phyloP scores from a whole-genome alignment of 129 eudicot species.

The Erigeron canadensis region DNA sequence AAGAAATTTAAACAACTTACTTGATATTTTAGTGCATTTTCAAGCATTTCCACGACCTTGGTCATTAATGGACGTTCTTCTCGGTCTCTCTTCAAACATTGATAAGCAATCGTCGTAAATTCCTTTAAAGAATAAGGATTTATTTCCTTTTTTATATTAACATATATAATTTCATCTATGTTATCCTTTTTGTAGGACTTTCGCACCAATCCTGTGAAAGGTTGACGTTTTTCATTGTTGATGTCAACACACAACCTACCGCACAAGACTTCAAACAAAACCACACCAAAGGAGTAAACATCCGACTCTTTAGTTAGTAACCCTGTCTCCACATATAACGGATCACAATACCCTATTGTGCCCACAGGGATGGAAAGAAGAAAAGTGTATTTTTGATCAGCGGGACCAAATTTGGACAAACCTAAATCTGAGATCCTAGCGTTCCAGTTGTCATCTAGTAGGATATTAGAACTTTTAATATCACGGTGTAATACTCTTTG shows the following conservation, averaged over 20 bases:
- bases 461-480: constrained; percentile 18
- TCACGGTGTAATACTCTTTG: constrained; percentile 20
- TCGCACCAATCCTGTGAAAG: neutral
- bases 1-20: neutral
- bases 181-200: neutral
- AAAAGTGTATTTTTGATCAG: constrained; percentile 16
- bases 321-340: constrained; percentile 13
- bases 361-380: constrained; percentile 11
- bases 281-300: constrained; percentile 14
- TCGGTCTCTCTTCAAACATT: constrained; percentile 11
- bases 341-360: constrained; percentile 24
- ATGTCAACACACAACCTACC: neutral
- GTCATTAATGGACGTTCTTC: constrained; percentile 25
- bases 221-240: too few species aligned
- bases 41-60: constrained; percentile 9
- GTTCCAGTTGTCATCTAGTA: constrained; percentile 20
- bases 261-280: constrained; percentile 16
- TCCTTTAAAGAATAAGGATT: constrained; percentile 2
- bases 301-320: constrained; percentile 21
- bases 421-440: constrained; percentile 14
- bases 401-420: constrained; percentile 22
- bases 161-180: neutral
- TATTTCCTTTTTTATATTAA: constrained; percentile 5
- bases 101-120: constrained; percentile 19
- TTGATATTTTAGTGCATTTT: constrained; percentile 11